Evolutionary conservation across 2,329 filamentous ascomycete species (phyloP).

Genomic region (Cytospora chrysosperma): DNA sequence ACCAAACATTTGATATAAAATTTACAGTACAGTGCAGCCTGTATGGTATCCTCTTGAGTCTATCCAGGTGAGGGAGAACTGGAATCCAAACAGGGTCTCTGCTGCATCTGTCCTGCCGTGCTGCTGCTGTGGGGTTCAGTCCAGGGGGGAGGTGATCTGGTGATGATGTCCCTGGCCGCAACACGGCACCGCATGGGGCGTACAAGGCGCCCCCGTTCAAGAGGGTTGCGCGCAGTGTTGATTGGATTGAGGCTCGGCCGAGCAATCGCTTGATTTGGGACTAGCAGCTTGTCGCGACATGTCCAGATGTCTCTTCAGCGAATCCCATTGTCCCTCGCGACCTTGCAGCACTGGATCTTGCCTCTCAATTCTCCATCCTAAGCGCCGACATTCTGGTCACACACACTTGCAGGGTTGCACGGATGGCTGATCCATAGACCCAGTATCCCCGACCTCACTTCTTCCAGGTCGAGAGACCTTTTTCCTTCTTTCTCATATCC

Average conservation of each 20-base stretch:
- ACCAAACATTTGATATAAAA: background rate
- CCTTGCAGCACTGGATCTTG: slow-evolving; percentile 19
- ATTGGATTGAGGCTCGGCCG: slow-evolving; percentile 20
- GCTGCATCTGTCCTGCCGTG: background rate
- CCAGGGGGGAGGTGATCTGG: background rate
- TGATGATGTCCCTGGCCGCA: slow-evolving; percentile 9
- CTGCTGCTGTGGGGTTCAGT: background rate
- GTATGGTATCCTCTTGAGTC: background rate
- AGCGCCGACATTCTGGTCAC: slow-evolving; percentile 24
- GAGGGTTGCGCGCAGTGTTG: background rate
- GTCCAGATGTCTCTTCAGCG: slow-evolving; percentile 8
- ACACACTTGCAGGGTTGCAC: slow-evolving; percentile 23
- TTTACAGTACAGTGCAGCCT: too few relatives aligned
- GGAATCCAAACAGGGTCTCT: slow-evolving; percentile 11
- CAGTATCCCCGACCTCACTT: slow-evolving; percentile 15
- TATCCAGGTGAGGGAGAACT: background rate
- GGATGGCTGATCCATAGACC: slow-evolving; percentile 20
- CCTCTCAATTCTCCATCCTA: slow-evolving; percentile 22
- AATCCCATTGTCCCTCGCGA: slow-evolving; percentile 17
- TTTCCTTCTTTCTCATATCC: background rate
- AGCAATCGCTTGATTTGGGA: slow-evolving; percentile 4
- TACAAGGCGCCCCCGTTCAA: slow-evolving; percentile 3
- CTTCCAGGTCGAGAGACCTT: slow-evolving; percentile 7
- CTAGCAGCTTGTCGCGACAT: slow-evolving; percentile 11
- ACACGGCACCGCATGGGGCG: too few relatives aligned